phyloP scores from a whole-genome alignment of 176 grass and related monocot genomes.

The Cymbopogon citratus region DNA sequence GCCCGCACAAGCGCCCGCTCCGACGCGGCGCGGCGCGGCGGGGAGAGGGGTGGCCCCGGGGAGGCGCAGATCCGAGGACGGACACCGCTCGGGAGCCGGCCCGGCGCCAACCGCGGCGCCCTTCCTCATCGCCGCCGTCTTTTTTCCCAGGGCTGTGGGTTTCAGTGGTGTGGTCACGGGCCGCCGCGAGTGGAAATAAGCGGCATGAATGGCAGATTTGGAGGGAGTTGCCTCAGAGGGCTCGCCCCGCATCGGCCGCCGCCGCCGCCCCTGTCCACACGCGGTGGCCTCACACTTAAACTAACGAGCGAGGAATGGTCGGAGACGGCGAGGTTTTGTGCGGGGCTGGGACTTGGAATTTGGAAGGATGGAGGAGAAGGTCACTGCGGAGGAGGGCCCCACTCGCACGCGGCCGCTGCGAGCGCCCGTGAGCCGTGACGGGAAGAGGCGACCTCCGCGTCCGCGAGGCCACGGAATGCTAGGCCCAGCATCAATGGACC shows the following conservation, averaged over 20 bases:
- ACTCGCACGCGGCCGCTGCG: background rate
- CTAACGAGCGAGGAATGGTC: background rate
- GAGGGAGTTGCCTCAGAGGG: no score
- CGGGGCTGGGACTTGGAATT: no score
- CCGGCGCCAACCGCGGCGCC: background rate
- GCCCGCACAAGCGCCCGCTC: constrained; percentile 12
- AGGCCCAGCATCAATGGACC: no score
- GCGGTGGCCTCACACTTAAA: constrained; percentile 27
- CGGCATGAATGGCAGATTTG: background rate
- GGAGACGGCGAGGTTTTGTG: background rate
- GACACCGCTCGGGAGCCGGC: background rate
- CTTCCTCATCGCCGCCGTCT: constrained; percentile 20
- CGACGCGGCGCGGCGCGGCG: background rate
- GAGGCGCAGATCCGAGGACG: background rate
- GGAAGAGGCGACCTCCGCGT: no score
- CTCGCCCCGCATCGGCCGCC: background rate
- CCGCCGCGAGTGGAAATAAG: background rate
- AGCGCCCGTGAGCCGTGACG: no score
- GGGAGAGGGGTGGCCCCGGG: background rate
- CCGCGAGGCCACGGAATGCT: no score
- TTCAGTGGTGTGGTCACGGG: background rate
- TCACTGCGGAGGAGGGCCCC: background rate
- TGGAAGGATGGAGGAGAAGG: no score
- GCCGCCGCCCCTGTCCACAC: background rate
- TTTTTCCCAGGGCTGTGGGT: background rate